Conservation (phyloP, 2,329 filamentous ascomycete genomes). For the Nigrospora osmanthi region DNA sequence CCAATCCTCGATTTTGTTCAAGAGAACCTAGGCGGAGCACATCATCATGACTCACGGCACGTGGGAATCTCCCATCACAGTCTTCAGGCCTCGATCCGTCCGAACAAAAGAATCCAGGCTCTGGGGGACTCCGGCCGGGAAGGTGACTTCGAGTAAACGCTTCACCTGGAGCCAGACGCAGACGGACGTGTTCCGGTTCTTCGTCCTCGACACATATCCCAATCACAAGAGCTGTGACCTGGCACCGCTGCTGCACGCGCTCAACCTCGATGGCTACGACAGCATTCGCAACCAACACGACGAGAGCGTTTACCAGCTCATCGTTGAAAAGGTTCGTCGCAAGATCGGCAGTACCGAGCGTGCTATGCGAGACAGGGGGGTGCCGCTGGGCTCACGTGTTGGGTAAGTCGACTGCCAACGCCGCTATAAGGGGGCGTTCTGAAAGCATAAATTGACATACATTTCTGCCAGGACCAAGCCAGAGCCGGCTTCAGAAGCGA, state of each 20-base stretch:
- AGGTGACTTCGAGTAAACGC: background rate
- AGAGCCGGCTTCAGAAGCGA: background rate
- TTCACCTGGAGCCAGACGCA: background rate
- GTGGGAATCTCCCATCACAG: too few relatives aligned
- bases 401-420: too few relatives aligned
- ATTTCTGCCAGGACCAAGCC: background rate
- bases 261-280: background rate
- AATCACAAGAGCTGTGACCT: background rate
- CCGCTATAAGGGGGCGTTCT: background rate
- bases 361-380: background rate
- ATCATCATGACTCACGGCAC: too few relatives aligned
- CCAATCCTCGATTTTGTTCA: too few relatives aligned
- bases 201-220: background rate
- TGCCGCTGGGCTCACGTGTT: too few relatives aligned
- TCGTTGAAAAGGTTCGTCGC: background rate
- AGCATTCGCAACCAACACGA: background rate
- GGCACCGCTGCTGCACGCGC: background rate
- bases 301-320: background rate
- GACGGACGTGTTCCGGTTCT: background rate
- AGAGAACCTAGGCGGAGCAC: too few relatives aligned
- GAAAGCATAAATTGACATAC: background rate
- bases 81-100: background rate
- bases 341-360: background rate
- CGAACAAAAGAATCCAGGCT: background rate
- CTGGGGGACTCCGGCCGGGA: background rate